Conservation (phyloP, 2,329 filamentous ascomycete species). For the Nannizziopsis barbatae region DNA sequence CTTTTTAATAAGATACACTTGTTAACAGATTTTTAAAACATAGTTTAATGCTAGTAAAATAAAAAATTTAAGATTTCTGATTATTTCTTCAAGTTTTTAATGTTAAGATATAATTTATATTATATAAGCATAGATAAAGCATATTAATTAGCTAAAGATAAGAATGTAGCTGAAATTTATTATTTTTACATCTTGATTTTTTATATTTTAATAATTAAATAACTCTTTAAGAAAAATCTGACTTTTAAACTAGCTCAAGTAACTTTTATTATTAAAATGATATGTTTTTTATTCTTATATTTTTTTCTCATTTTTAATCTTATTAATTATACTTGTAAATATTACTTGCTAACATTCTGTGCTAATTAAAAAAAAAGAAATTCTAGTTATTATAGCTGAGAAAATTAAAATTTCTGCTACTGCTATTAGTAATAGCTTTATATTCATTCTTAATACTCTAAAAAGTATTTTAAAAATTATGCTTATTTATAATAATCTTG, state of each 20-base stretch:
- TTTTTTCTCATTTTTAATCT: not conserved
- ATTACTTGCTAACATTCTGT: not conserved
- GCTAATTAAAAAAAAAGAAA: constrained; percentile 99
- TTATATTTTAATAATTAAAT: not conserved
- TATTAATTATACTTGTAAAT: not conserved
- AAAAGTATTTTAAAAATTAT: constrained; percentile 98
- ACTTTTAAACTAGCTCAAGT: constrained; percentile 30
- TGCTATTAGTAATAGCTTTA: constrained; percentile 63
- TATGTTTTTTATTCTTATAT: constrained; percentile 21
- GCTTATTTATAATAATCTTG: constrained; percentile 98
- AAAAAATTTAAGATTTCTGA: not conserved
- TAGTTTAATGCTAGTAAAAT: constrained; percentile 2
- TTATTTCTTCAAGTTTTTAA: not conserved
- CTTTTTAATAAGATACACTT: not conserved
- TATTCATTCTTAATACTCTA: constrained; percentile 95
- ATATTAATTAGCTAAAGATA: constrained; percentile 19
- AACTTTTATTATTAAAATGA: constrained; percentile 35
- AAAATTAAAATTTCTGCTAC: constrained; percentile 96
- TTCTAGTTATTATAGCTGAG: constrained; percentile 60
- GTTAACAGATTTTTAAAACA: not conserved
- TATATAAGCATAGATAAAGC: constrained; percentile 21
- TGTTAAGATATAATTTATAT: not conserved
- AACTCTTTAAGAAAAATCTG: constrained; percentile 46
- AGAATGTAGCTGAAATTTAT: no score
- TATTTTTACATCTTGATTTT: not conserved